Percentiles rank a stretch among this genome's conserved stretches.
These are phyloP conservation scores for Exophiala lecanii-corni DNA, from an alignment of 2,329 filamentous ascomycete species.

Conservation along the genomic window DNA sequence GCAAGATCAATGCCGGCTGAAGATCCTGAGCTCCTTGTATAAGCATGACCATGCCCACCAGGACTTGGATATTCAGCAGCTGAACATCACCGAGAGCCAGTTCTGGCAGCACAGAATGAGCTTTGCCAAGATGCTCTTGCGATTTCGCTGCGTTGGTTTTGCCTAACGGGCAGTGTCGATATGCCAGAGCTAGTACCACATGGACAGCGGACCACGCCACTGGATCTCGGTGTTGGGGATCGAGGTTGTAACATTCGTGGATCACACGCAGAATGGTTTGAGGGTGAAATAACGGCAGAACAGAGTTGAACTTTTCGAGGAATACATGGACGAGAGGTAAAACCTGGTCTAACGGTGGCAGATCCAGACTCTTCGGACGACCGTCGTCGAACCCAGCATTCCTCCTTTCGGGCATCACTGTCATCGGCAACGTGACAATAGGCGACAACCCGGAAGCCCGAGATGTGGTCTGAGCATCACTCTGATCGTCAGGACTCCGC, in stretches of 20 bases:
- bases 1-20: conserved; percentile 27
- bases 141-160: conserved; percentile 12
- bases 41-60: conserved; percentile 30
- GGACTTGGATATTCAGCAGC: conserved; percentile 31
- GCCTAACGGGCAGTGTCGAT: conserved; percentile 11
- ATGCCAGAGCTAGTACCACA: conserved; percentile 30
- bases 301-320: conserved; percentile 13
- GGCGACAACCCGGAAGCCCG: neutral
- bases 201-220: conserved; percentile 31
- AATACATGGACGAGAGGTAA: conserved; percentile 9
- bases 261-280: conserved; percentile 9
- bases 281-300: conserved; percentile 19
- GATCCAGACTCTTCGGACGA: neutral
- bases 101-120: conserved; percentile 29
- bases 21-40: conserved; percentile 28
- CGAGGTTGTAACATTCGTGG: conserved; percentile 9
- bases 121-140: conserved; percentile 27
- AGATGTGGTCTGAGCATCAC: neutral
- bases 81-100: conserved; percentile 27
- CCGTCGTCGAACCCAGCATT: neutral
- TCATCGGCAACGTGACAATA: neutral
- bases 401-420: neutral
- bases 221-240: conserved; percentile 19
- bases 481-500: neutral
- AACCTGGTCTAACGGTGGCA: conserved; percentile 16